Evolutionary conservation across 352 stramenopile species (phyloP), one percentile per base, ranked within the genome.

Genomic region (Pilasporangium apinafurcum): DNA sequence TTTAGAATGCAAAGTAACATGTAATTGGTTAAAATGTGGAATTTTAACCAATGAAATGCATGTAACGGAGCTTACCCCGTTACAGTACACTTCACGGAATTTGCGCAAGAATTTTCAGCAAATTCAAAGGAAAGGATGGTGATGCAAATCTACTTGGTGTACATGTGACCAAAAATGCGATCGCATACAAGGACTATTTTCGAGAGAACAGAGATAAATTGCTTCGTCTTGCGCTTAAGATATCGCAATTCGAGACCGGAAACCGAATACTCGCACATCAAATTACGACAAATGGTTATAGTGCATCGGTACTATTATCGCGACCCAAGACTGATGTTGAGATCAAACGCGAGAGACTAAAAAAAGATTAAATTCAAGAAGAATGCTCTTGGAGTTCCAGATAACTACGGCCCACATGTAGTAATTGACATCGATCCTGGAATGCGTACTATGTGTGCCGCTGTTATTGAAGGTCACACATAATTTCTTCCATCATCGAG

Each of bases 231-330:
- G 44, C 4, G 12, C 29, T 41, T 16, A 14, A 12, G 20, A 12
- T n/a, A 41, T 41, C 5, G 8, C 8, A 47, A 27, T 37, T 18
- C 30, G 20, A 0, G 5, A 28, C 21, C 40, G 40, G 28, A 25
- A 47, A 20, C 21, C 28, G 17, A 28, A 4, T 37, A 21, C 37
- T 47, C 5, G 28, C 24, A 8, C 36, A 37, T 21, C 28, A 47
- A 30, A 47, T 47, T 30, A 47, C 16, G n/a, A 47, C 26, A 9
- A 37, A 47, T n/a, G 28, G 40, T 12, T 37, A 47, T 20, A 37
- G 28, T 21, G 28, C 40, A 1, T 47, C 28, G 0, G 28, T 47
- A 30, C 40, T 47, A 9, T 20, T 47, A 20, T 26, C 27, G 25
- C 28, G 28, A 35, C 40, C 28, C 0, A 35, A 28, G 17, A n/a